These are phyloP conservation scores for Cryphonectria radicalis DNA, from an alignment of 2,329 filamentous ascomycete genomes.

Conservation along the genomic window DNA sequence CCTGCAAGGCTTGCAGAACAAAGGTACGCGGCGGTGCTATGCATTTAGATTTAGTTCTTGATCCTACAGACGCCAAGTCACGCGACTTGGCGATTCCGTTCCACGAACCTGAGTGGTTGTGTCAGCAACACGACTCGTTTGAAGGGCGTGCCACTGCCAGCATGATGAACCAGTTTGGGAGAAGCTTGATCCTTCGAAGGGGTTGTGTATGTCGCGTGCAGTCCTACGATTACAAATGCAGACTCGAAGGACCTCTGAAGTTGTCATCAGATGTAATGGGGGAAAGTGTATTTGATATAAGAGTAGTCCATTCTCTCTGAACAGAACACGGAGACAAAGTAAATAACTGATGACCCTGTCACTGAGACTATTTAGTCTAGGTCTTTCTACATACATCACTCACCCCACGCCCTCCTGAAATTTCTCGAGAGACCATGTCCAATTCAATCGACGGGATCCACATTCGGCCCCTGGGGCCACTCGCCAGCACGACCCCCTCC, in stretches of 20 bases:
- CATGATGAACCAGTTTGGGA: not conserved
- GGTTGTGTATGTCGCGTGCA: not conserved
- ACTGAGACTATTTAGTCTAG: not conserved
- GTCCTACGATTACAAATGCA: not conserved
- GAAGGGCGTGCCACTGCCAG: not conserved
- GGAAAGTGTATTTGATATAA: not conserved
- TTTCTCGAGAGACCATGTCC: not conserved
- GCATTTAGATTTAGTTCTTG: not conserved
- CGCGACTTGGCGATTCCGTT: not conserved
- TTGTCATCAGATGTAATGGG: too few species aligned
- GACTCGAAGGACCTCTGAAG: not conserved
- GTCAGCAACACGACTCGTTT: not conserved
- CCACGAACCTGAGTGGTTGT: not conserved
- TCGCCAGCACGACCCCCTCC: not conserved
- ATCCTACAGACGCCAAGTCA: slow-evolving; percentile 7
- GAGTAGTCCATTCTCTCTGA: not conserved
- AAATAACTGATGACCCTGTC: not conserved
- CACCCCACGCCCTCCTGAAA: not conserved
- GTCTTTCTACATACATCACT: not conserved
- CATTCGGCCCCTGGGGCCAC: not conserved
- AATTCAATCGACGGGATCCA: not conserved
- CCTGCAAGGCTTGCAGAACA: not conserved
- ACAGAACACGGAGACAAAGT: not conserved
- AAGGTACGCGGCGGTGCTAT: not conserved
- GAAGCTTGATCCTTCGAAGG: not conserved